Percentiles rank a stretch among this genome's conserved stretches.
Evolutionary conservation across 768 basidiomycete genomes (phyloP).

Genomic region (Phaeotremella skinneri): DNA sequence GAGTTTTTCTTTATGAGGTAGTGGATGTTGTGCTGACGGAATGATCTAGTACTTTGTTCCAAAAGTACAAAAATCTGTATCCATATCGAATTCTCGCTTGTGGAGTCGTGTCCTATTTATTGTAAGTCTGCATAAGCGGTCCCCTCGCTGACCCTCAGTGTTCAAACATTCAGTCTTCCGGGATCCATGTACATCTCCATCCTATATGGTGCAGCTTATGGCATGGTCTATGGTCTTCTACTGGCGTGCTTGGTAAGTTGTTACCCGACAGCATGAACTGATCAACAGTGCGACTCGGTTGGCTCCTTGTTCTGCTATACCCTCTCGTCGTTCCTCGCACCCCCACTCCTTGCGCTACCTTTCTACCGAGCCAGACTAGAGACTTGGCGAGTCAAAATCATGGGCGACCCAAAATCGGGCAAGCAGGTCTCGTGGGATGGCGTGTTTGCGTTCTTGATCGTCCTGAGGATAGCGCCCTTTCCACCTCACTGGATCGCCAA

Average conservation of each 20-base stretch:
- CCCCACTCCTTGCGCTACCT: slow-evolving; percentile 81
- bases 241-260: slow-evolving; percentile 71
- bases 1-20: slow-evolving; percentile 55
- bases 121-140: slow-evolving; percentile 60
- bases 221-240: slow-evolving; percentile 76
- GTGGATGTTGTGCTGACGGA: slow-evolving; percentile 1
- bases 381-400: slow-evolving; percentile 75
- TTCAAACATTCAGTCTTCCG: slow-evolving; percentile 93
- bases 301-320: slow-evolving; percentile 90
- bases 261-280: too few relatives aligned
- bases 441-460: slow-evolving; percentile 85
- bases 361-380: slow-evolving; percentile 80
- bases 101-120: slow-evolving; percentile 85
- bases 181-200: slow-evolving; percentile 98
- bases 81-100: slow-evolving; percentile 80
- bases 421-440: slow-evolving; percentile 48
- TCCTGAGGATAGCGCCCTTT: slow-evolving; percentile 86
- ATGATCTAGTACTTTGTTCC: slow-evolving; percentile 38
- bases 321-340: slow-evolving; percentile 86
- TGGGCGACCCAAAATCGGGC: slow-evolving; percentile 68
- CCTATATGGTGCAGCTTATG: slow-evolving; percentile 93
- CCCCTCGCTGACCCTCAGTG: slow-evolving; percentile 55
- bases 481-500: slow-evolving; percentile 94
- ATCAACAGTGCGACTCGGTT: slow-evolving; percentile 73
- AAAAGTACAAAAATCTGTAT: slow-evolving; percentile 83